Evolutionary conservation across 306 rosid genomes (phyloP).

Genomic region (Delonix regia): DNA sequence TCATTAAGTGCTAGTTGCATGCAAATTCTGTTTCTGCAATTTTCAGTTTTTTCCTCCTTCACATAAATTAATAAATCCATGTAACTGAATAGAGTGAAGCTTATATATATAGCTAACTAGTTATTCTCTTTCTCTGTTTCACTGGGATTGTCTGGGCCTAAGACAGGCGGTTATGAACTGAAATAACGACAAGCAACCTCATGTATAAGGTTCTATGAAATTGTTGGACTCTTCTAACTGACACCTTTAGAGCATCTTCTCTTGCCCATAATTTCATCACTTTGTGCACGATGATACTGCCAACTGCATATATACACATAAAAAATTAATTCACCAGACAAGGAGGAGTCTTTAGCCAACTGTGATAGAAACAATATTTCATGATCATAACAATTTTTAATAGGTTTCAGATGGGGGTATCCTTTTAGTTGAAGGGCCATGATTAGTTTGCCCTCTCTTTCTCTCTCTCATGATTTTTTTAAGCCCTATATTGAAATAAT

Average conservation of each 20-base stretch:
- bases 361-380: conserved; percentile 26
- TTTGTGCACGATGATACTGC: conserved; percentile 26
- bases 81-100: conserved; percentile 32
- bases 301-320: conserved; percentile 4
- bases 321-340: conserved; percentile 41
- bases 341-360: conserved; percentile 44
- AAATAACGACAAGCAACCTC: conserved; percentile 54
- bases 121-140: neutral
- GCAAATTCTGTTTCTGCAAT: neutral
- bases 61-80: conserved; percentile 27
- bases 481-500: conserved; percentile 30
- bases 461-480: conserved; percentile 21
- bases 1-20: conserved; percentile 20
- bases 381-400: conserved; percentile 26
- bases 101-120: neutral
- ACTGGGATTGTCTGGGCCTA: conserved; percentile 16
- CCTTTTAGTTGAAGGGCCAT: conserved; percentile 43
- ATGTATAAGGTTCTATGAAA: conserved; percentile 17
- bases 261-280: conserved; percentile 18
- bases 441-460: conserved; percentile 33
- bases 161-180: conserved; percentile 44
- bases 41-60: neutral
- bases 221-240: conserved; percentile 35
- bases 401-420: conserved; percentile 34
- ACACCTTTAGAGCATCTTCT: conserved; percentile 44